phyloP scores from a whole-genome alignment of 129 eudicot species.

The Calendula officinalis region DNA sequence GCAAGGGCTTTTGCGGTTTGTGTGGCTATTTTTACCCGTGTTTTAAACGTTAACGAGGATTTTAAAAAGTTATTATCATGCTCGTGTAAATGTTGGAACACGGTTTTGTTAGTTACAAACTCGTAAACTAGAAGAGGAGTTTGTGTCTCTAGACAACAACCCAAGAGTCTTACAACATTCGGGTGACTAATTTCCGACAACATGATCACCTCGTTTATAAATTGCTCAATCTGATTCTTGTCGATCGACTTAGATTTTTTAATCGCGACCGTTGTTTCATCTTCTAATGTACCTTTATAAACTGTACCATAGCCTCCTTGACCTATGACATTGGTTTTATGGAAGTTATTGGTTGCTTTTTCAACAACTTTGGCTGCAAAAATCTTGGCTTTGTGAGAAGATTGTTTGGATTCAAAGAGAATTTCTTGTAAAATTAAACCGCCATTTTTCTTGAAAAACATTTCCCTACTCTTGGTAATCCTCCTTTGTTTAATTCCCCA shows the following conservation, averaged over 20 bases:
- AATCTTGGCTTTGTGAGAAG: slow-evolving; percentile 23
- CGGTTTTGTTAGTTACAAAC: slow-evolving; percentile 30
- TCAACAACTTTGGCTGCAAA: slow-evolving; percentile 21
- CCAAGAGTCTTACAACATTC: slow-evolving; percentile 25
- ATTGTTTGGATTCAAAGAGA: slow-evolving; percentile 21
- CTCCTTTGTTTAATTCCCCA: slow-evolving; percentile 21
- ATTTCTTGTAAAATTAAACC: slow-evolving; percentile 29
- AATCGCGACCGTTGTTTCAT: slow-evolving; percentile 21
- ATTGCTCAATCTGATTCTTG: slow-evolving; percentile 27
- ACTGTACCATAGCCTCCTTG: slow-evolving; percentile 28
- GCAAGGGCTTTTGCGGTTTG: slow-evolving; percentile 26
- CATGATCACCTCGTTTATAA: slow-evolving; percentile 35
- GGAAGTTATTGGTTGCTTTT: slow-evolving; percentile 26
- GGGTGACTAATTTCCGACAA: slow-evolving; percentile 33
- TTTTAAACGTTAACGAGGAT: slow-evolving; percentile 16
- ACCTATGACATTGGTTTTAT: slow-evolving; percentile 21
- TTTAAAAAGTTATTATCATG: neutral
- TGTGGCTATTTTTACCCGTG: slow-evolving; percentile 19
- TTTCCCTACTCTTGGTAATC: slow-evolving; percentile 19
- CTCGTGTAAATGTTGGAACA: slow-evolving; percentile 31
- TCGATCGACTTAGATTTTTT: slow-evolving; percentile 28
- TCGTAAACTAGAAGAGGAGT: slow-evolving; percentile 30
- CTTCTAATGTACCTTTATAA: slow-evolving; percentile 26
- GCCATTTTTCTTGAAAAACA: slow-evolving; percentile 31
- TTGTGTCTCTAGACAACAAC: slow-evolving; percentile 31